A percentile compares a stretch with the other conserved stretches of the same genome.
phyloP scores from a whole-genome alignment of 1,139 yeast species.

The Lodderomyces margitis region DNA sequence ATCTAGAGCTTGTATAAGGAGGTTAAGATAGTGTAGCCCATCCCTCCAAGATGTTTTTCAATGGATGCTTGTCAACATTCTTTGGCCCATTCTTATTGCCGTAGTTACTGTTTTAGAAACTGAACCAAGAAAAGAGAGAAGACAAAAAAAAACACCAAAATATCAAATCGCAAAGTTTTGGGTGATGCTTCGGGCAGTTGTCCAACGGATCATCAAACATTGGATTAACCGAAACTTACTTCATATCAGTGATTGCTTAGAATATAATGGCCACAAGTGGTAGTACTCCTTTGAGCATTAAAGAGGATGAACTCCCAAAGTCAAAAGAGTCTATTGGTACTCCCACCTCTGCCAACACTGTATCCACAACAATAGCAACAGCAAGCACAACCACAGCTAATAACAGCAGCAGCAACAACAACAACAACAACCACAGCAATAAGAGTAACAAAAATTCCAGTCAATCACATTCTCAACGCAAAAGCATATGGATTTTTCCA shows the following conservation, averaged over 20 bases:
- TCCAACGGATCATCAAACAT: neutral
- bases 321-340: neutral
- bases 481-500: constrained; percentile 31
- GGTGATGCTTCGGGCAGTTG: neutral
- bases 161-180: no score
- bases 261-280: no score
- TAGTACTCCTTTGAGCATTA: neutral
- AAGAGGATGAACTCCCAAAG: neutral
- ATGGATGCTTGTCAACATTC: no score
- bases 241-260: no score
- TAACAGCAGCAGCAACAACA: neutral
- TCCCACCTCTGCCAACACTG: neutral
- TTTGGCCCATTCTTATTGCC: no score
- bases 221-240: neutral
- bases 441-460: neutral
- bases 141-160: neutral
- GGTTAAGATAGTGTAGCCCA: no score
- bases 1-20: no score
- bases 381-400: neutral
- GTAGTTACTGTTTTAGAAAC: no score
- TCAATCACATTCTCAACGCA: constrained; percentile 13
- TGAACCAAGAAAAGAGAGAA: no score
- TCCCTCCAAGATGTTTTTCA: no score
- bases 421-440: neutral
- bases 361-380: neutral